Percentiles rank a stretch among this genome's conserved stretches.
These are phyloP conservation scores for Pezizomycotina sp. DNA, from an alignment of 2,329 filamentous ascomycete species.

Conservation along the genomic window DNA sequence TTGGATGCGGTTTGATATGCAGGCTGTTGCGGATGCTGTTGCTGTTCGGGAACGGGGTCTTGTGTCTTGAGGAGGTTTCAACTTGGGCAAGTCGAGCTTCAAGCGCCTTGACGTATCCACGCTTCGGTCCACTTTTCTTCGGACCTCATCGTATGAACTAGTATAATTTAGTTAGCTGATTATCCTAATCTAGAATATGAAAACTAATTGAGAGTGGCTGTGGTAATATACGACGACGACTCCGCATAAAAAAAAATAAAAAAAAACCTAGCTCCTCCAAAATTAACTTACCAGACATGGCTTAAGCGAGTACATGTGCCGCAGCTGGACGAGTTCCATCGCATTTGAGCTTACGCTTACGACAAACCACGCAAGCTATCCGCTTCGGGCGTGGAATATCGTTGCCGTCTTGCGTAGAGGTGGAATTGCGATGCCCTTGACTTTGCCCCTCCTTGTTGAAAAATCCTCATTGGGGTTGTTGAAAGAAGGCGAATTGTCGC, in stretches of 20 bases:
- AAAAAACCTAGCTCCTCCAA: too few species aligned
- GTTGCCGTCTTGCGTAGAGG: constrained; percentile 9
- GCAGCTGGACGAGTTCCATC: constrained; percentile 69
- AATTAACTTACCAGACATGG: constrained; percentile 53
- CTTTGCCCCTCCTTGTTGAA: too few species aligned
- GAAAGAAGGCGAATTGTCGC: too few species aligned
- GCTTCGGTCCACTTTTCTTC: constrained; percentile 86
- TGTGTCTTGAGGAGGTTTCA: constrained; percentile 78
- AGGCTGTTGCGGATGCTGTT: constrained; percentile 3
- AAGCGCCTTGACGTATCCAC: constrained; percentile 83
- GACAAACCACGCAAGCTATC: constrained; percentile 84
- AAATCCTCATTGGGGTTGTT: too few species aligned
- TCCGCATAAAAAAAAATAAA: too few species aligned
- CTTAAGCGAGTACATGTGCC: constrained; percentile 75
- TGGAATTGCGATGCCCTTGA: too few species aligned
- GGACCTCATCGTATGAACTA: constrained; percentile 67
- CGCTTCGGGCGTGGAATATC: constrained; percentile 65
- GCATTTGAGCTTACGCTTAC: constrained; percentile 81
- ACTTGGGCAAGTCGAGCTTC: constrained; percentile 95
- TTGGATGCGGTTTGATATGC: too few species aligned
- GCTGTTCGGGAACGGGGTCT: too few species aligned
- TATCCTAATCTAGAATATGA: neutral
- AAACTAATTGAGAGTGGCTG: too few species aligned
- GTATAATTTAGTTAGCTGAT: constrained; percentile 2
- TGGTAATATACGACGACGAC: too few species aligned